A percentile compares a stretch with the other conserved stretches of the same genome.
Evolutionary conservation across 1,284 basidiomycete species (phyloP).

Genomic region (Gomphus sp.): DNA sequence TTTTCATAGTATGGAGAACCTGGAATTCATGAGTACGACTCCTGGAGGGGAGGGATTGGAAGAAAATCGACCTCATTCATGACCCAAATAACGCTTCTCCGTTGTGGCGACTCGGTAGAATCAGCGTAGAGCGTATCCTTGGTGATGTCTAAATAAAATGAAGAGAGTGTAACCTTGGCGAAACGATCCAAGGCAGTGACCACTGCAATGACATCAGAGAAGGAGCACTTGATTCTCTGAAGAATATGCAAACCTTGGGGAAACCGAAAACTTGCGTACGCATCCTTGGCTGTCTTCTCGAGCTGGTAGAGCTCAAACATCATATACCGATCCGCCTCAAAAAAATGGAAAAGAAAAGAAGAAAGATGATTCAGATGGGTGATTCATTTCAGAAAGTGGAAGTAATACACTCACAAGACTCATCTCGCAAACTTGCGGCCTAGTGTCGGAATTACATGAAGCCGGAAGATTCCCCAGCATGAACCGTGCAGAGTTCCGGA

Average conservation of each 20-base stretch:
- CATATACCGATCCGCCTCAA: constrained; percentile 74
- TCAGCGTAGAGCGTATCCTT: constrained; percentile 91
- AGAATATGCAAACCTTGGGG: constrained; percentile 55
- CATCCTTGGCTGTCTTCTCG: constrained; percentile 55
- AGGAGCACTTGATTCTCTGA: not conserved
- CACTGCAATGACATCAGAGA: constrained; percentile 27
- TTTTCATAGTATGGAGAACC: constrained; percentile 63
- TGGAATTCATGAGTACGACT: constrained; percentile 20
- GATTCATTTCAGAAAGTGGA: constrained; percentile 3
- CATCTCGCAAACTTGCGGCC: constrained; percentile 38
- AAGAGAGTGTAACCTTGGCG: constrained; percentile 63
- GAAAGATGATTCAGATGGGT: too few relatives aligned
- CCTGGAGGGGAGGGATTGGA: not conserved
- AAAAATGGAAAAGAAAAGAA: not conserved
- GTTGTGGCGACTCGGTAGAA: constrained; percentile 36
- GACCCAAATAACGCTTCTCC: constrained; percentile 63
- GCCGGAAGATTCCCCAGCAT: constrained; percentile 73
- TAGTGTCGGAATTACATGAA: constrained; percentile 4
- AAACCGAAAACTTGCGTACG: constrained; percentile 76
- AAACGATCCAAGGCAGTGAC: constrained; percentile 55
- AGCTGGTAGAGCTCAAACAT: constrained; percentile 77
- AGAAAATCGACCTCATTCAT: constrained; percentile 52
- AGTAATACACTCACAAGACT: constrained; percentile 44
- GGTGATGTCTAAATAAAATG: constrained; percentile 85
- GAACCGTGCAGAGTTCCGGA: constrained; percentile 87